A percentile compares a stretch with the other conserved stretches of the same genome.
These are phyloP conservation scores for Rheum nobile DNA, from an alignment of 148 eudicot genomes.

Conservation along the genomic window DNA sequence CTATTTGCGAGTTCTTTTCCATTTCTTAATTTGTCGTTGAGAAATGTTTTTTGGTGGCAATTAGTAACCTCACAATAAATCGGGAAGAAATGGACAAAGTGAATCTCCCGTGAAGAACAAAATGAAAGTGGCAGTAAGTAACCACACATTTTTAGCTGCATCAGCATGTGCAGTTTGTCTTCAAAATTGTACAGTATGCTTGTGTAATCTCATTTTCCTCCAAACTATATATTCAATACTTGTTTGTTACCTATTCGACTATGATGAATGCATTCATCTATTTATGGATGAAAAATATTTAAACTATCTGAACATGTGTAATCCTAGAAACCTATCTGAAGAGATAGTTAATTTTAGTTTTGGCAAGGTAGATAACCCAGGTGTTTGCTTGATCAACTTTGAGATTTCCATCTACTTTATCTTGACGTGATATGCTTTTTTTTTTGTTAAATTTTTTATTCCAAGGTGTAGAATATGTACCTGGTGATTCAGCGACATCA, in stretches of 20 bases:
- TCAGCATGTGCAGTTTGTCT: neutral
- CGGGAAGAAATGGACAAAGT: constrained; percentile 70
- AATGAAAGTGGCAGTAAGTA: constrained; percentile 44
- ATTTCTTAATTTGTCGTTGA: too few species aligned
- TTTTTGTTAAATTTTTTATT: neutral
- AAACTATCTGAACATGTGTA: neutral
- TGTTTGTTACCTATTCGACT: neutral
- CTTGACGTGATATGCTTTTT: neutral
- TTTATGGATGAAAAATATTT: neutral
- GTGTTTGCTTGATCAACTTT: constrained; percentile 1
- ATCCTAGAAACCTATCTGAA: neutral
- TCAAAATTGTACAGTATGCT: neutral
- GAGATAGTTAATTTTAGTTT: neutral
- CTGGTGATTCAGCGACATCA: constrained; percentile 20
- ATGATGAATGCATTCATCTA: neutral
- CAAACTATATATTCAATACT: neutral
- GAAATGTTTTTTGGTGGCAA: too few species aligned
- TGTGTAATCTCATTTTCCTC: neutral
- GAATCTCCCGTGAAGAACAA: constrained; percentile 42
- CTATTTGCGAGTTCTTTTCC: too few species aligned
- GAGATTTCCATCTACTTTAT: neutral
- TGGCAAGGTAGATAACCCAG: neutral
- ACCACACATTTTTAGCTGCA: neutral
- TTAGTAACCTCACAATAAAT: too few species aligned
- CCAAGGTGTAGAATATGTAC: constrained; percentile 26